Evolutionary conservation across 306 rosid species (phyloP).

Genomic region (Pterocarpus santalinus): DNA sequence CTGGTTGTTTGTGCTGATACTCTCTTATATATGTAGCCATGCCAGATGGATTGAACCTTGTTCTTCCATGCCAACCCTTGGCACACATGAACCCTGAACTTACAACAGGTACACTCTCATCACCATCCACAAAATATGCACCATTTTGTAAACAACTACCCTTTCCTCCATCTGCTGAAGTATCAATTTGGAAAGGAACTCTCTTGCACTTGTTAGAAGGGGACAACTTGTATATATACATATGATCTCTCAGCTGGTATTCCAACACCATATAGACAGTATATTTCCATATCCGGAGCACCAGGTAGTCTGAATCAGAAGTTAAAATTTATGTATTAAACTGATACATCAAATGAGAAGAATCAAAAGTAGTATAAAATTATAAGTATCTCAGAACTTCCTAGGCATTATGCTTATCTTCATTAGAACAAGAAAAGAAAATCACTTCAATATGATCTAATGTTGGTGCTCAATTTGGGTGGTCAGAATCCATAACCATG

Average conservation of each 20-base stretch:
- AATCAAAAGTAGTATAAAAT: conserved; percentile 5
- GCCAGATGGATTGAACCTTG: conserved; percentile 82
- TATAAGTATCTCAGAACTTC: conserved; percentile 11
- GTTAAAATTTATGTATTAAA: conserved; percentile 23
- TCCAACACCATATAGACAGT: conserved; percentile 78
- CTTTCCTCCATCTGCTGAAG: conserved; percentile 59
- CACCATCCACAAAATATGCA: conserved; percentile 70
- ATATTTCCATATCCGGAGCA: conserved; percentile 85
- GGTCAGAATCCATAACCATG: not conserved
- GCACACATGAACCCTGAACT: conserved; percentile 91
- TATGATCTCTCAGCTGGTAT: conserved; percentile 73
- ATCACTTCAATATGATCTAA: not conserved
- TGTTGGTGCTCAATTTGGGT: conserved; percentile 3
- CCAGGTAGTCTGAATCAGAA: conserved; percentile 65
- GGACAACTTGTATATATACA: conserved; percentile 50
- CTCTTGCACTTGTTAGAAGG: conserved; percentile 60
- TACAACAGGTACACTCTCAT: conserved; percentile 62
- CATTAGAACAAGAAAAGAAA: too few species aligned
- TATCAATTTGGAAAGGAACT: conserved; percentile 65
- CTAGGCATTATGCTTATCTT: not conserved
- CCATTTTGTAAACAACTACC: conserved; percentile 56
- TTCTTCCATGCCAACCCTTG: conserved; percentile 80
- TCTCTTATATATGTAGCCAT: conserved; percentile 68
- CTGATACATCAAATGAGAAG: not conserved
- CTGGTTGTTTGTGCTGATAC: conserved; percentile 61